These are phyloP conservation scores for Amylocystis lapponica DNA, from an alignment of 768 basidiomycete genomes.

Conservation along the genomic window DNA sequence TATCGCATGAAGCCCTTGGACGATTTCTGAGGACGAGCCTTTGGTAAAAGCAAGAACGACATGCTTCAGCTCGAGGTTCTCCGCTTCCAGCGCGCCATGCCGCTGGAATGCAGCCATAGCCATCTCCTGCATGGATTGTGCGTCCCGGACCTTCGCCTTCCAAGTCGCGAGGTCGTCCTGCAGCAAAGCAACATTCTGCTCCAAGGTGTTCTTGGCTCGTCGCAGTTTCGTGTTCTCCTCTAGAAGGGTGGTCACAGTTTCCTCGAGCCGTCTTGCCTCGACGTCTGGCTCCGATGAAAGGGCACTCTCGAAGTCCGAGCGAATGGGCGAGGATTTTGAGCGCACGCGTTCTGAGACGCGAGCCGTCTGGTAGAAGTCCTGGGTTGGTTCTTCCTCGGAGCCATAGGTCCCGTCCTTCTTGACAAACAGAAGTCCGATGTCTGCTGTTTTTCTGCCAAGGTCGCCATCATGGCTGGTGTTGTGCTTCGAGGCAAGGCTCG, in stretches of 20 bases:
- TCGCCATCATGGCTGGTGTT: too few relatives aligned
- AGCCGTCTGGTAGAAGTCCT: too few relatives aligned
- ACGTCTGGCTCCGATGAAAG: too few relatives aligned
- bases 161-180: conserved; percentile 9
- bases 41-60: conserved; percentile 15
- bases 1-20: conserved; percentile 13
- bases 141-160: conserved; percentile 8
- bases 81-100: conserved; percentile 14
- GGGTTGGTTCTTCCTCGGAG: too few relatives aligned
- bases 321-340: too few relatives aligned
- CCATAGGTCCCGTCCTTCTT: too few relatives aligned
- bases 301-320: too few relatives aligned
- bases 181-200: conserved; percentile 2
- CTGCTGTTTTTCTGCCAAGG: too few relatives aligned
- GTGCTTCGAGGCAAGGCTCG: too few relatives aligned
- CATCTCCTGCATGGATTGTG: conserved; percentile 16
- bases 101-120: conserved; percentile 13
- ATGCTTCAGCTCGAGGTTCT: conserved; percentile 14
- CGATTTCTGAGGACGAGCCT: conserved; percentile 10
- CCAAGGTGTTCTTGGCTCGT: neutral
- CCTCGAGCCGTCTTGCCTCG: neutral
- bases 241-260: neutral
- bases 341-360: too few relatives aligned
- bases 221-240: neutral
- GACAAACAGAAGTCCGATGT: too few relatives aligned